A percentile compares a stretch with the other conserved stretches of the same genome.
Evolutionary conservation across 441 rosid genomes (phyloP).

Genomic region (Oxalis stricta): DNA sequence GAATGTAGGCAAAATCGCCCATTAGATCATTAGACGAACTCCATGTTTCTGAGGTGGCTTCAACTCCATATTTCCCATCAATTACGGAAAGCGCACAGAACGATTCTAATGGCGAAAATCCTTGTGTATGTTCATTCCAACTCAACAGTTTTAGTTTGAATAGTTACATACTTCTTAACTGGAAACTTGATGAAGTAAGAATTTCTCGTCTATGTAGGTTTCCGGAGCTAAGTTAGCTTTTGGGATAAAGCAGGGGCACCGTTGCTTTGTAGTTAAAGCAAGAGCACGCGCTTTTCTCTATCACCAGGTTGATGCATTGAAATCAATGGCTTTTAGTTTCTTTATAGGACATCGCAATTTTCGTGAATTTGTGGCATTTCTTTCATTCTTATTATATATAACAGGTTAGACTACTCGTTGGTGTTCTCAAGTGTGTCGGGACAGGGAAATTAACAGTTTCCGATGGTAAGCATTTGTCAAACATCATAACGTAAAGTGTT

Average conservation of each 20-base stretch:
- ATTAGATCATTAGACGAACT: constrained; percentile 72
- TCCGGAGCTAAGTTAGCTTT: constrained; percentile 16
- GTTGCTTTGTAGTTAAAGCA: constrained; percentile 56
- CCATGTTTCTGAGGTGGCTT: constrained; percentile 46
- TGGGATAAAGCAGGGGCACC: constrained; percentile 50
- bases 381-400: too few relatives aligned
- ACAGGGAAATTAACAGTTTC: constrained; percentile 51
- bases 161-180: not conserved
- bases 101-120: constrained; percentile 18
- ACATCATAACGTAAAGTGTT: too few relatives aligned
- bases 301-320: constrained; percentile 78
- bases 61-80: constrained; percentile 69
- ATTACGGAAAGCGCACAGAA: constrained; percentile 25
- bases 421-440: constrained; percentile 74
- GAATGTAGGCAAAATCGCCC: constrained; percentile 68
- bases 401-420: constrained; percentile 87
- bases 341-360: too few relatives aligned
- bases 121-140: constrained; percentile 12
- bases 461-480: too few relatives aligned
- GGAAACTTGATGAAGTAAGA: too few relatives aligned
- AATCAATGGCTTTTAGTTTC: constrained; percentile 4
- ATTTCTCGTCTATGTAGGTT: not conserved
- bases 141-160: constrained; percentile 13
- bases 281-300: constrained; percentile 74
- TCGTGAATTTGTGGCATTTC: too few relatives aligned